These are phyloP conservation scores for Cercospora citrullina DNA, from an alignment of 2,329 filamentous ascomycete genomes.

Conservation along the genomic window DNA sequence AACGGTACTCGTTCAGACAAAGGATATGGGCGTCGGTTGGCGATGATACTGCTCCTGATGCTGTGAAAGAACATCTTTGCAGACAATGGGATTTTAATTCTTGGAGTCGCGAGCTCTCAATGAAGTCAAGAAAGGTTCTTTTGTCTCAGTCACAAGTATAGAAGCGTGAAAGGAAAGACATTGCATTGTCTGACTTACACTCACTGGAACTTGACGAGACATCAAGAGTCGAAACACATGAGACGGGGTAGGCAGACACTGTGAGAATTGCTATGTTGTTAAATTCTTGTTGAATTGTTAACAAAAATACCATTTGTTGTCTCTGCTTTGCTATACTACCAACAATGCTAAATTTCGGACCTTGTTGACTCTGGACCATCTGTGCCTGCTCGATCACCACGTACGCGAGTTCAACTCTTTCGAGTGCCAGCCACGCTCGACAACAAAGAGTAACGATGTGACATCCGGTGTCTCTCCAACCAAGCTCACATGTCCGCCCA, in stretches of 20 bases:
- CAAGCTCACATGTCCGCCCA: neutral
- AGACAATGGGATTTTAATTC: neutral
- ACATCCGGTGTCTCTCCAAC: neutral
- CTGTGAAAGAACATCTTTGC: neutral
- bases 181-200: neutral
- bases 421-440: neutral
- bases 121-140: neutral
- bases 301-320: conserved; percentile 11
- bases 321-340: conserved; percentile 9
- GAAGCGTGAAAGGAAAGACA: neutral
- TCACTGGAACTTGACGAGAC: neutral
- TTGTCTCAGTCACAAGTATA: neutral
- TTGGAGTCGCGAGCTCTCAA: neutral
- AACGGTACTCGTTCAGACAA: neutral
- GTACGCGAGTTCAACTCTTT: neutral
- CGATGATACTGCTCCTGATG: neutral
- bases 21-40: neutral
- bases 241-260: neutral
- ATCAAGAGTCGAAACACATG: neutral
- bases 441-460: neutral
- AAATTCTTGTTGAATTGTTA: conserved; percentile 1
- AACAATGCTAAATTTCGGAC: neutral
- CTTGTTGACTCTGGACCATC: neutral
- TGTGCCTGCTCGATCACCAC: neutral
- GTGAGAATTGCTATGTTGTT: neutral